Evolutionary conservation across 2,329 filamentous ascomycete genomes (phyloP).

Genomic region (Botryosphaeria dothidea): DNA sequence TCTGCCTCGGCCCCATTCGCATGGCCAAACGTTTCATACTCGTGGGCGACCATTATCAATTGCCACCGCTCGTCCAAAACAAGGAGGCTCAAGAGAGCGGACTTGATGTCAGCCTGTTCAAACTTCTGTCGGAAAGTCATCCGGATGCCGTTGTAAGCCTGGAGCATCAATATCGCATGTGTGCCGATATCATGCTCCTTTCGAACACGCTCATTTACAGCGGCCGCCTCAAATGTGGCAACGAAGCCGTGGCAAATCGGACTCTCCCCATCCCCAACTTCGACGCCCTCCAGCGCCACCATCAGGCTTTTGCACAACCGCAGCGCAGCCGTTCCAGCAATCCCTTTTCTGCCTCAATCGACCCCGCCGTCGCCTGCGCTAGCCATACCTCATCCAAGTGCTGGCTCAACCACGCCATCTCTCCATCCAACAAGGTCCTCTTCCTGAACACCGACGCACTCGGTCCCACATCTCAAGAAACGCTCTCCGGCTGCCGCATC

Average conservation of each 20-base stretch:
- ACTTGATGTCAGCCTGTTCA: conserved; percentile 91
- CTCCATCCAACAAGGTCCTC: conserved; percentile 71
- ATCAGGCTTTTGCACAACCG: conserved; percentile 8
- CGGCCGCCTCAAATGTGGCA: conserved; percentile 89
- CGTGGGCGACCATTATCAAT: conserved; percentile 94
- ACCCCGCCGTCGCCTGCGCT: conserved; percentile 46
- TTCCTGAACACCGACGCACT: conserved; percentile 89
- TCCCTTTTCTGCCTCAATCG: not conserved
- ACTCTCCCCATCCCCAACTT: conserved; percentile 65
- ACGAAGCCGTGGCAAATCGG: conserved; percentile 68
- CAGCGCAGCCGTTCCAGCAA: not conserved
- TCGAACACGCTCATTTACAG: conserved; percentile 92
- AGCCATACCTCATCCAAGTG: conserved; percentile 55
- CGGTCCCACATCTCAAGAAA: conserved; percentile 65
- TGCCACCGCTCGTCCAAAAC: conserved; percentile 92
- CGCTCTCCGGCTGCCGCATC: conserved; percentile 73
- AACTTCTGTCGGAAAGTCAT: conserved; percentile 84
- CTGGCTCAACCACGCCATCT: conserved; percentile 74
- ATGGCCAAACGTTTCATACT: conserved; percentile 92
- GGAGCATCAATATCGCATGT: conserved; percentile 98
- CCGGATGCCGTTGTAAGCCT: conserved; percentile 86
- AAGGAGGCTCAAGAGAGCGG: conserved; percentile 83
- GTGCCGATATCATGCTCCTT: conserved; percentile 91
- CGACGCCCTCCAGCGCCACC: conserved; percentile 38
- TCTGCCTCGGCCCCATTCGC: conserved; percentile 89